Base-by-base conservation (phyloP, 306 rosid species). In the Malus sylvestris region DNA sequence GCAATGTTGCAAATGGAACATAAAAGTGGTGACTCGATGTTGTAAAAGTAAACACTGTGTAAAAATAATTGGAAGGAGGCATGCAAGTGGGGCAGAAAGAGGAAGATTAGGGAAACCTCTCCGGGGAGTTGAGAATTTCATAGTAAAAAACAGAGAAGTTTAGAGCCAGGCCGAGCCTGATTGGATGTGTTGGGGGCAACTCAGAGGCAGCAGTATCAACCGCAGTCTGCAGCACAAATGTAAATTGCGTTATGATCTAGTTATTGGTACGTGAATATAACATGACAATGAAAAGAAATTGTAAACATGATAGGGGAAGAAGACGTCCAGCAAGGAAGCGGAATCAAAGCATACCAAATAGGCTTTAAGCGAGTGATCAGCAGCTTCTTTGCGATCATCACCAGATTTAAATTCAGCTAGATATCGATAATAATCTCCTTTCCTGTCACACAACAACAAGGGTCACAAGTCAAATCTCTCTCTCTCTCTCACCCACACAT, bases 71-170 rank as follows among this genome's bases (percentile, higher is more conserved):
- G 7, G 49, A 49, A 22, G 18, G 51, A 52, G 6, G 55, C 55
- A 51, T 20, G 8, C 8, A 15, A 15, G 55, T 42, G 20, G 57
- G 35, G 44, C 18, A 59, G 33, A 29, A 57, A 46, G 35, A 76
- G 52, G 72, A 27, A 27, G 19, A 11, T 20, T 30, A 29, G 14
- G 62, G 35, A 23, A 53, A 87, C 93, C 96, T 85, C 82, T 91
- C 96, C 51, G 93, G 81, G 69, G 91, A 91, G 79, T 88, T 88
- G 73, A 87, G 83, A 78, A 91, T 91, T 72, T 91, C 96, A 71
- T 87, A 91, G 84, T 88, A 87, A 60, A 91, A 91, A 71, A 91
- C 96, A 32, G 96, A 91, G 75, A 82, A 88, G 83, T 91, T 88
- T 81, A 88, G 79, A 57, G 93, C 91, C 80, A 91, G 73, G 52